Conservation (phyloP, 2,329 filamentous ascomycete genomes). For the Cladorrhinum sp. region DNA sequence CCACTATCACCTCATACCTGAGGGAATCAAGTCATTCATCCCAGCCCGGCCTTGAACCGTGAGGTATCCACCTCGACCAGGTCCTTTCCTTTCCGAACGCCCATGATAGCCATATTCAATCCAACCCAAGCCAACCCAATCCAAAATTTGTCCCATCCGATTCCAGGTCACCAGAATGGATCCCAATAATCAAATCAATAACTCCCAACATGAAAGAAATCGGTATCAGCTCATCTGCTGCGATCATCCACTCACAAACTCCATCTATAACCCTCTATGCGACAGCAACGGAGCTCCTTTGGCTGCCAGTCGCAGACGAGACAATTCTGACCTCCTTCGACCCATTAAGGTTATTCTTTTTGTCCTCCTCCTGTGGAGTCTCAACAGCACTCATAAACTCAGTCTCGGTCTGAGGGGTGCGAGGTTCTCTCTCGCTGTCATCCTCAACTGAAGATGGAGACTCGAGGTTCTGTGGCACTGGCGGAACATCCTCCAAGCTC, state of each 20-base stretch:
- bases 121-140: not conserved
- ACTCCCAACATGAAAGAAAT: not conserved
- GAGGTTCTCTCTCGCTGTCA: constrained; percentile 28
- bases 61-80: not conserved
- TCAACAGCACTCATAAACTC: constrained; percentile 19
- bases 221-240: not conserved
- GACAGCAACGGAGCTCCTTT: constrained; percentile 8
- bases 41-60: not conserved
- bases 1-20: not conserved
- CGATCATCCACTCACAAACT: not conserved
- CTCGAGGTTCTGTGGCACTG: constrained; percentile 22
- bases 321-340: constrained; percentile 15
- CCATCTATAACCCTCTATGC: constrained; percentile 5
- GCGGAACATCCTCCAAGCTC: constrained; percentile 20
- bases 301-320: constrained; percentile 3
- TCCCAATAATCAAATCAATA: not conserved
- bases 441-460: constrained; percentile 28
- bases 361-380: not conserved
- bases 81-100: not conserved
- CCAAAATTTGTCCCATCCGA: not conserved
- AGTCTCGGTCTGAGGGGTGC: constrained; percentile 27
- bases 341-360: not conserved
- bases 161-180: not conserved
- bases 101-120: not conserved
- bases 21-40: not conserved